phyloP scores from a whole-genome alignment of 1,284 basidiomycete genomes.

The Ceraceosorus bombacis region DNA sequence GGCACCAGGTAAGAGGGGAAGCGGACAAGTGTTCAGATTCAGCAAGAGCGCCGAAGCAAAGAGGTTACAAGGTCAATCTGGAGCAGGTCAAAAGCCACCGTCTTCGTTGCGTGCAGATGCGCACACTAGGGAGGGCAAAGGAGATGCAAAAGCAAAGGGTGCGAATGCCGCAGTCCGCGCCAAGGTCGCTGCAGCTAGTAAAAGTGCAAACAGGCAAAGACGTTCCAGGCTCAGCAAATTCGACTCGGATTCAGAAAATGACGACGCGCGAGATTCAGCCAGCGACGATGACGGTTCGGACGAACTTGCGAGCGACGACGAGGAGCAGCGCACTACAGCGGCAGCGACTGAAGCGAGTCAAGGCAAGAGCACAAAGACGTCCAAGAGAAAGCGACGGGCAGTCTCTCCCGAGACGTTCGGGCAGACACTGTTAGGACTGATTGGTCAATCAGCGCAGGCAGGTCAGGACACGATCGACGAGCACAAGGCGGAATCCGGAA shows the following conservation, averaged over 20 bases:
- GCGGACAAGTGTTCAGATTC: too few species aligned
- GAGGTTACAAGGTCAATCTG: too few species aligned
- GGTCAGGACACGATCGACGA: slow-evolving; percentile 12
- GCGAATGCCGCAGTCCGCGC: too few species aligned
- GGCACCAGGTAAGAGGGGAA: too few species aligned
- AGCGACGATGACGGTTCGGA: slow-evolving; percentile 18
- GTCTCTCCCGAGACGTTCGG: slow-evolving; percentile 42
- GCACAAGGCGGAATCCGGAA: slow-evolving; percentile 10
- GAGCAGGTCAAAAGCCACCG: too few species aligned
- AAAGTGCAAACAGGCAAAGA: too few species aligned
- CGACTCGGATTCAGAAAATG: slow-evolving; percentile 8
- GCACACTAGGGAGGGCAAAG: too few species aligned
- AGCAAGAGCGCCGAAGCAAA: too few species aligned
- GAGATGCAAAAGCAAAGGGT: too few species aligned
- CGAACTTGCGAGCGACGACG: not conserved
- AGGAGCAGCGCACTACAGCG: not conserved
- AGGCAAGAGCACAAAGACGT: slow-evolving; percentile 33
- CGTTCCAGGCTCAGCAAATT: too few species aligned
- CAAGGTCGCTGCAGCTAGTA: too few species aligned
- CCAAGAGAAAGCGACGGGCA: slow-evolving; percentile 39
- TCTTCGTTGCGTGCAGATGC: too few species aligned
- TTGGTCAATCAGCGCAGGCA: slow-evolving; percentile 20
- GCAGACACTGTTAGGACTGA: slow-evolving; percentile 31
- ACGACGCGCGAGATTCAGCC: slow-evolving; percentile 12
- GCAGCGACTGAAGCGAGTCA: slow-evolving; percentile 14